Base-by-base conservation (phyloP, 352 stramenopile species). In the Phytophthora cryptogea region DNA sequence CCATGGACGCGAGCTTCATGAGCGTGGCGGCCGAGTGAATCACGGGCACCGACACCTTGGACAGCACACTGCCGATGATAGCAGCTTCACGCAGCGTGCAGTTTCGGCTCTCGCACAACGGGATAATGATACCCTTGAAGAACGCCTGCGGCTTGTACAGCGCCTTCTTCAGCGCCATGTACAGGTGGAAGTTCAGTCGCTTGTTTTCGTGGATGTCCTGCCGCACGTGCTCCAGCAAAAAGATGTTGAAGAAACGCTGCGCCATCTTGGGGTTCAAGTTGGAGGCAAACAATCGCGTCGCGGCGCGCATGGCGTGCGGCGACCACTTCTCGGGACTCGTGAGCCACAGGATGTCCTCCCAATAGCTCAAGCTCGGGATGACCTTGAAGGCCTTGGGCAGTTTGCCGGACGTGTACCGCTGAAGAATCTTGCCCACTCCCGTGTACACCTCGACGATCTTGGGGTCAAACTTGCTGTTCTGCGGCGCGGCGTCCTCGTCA, bases 321-420 rank as follows among this genome's bases (percentile, higher is more conserved):
- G 97, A 99, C 97, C 97, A 99, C 66, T 94, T 89, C 59, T 99
- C 96, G 4, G 97, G 97, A 52, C 83, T 88, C 23, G 97, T 99
- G 39, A 99, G 83, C 83, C 97, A 99, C 57, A 99, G 70, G 69
- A 96, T 95, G 57, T 95, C 96, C 63, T 99, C 98, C 98, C 98
- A 99, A 77, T 99, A 99, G 59, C 83, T 96, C 44, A 99, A 70
- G 23, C 93, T 98, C 17, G 98, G 98, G 58, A 99, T 98, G 32
- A 99, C 98, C 82, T 99, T 99, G 80, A 99, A 99, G 14, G 97
- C 97, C 80, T 99, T 99, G 6, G 98, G 97, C 37, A 99, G 78
- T 72, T 99, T 99, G 44, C 97, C 98, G 4, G 94, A 96, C 41
- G 94, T 98, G 81, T 99, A 99, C 26, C 91, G 84, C 63, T 92